Percentiles rank a stretch among this genome's conserved stretches.
phyloP scores from a whole-genome alignment of 257 asterid genomes.

The Capsicum rhomboideum region DNA sequence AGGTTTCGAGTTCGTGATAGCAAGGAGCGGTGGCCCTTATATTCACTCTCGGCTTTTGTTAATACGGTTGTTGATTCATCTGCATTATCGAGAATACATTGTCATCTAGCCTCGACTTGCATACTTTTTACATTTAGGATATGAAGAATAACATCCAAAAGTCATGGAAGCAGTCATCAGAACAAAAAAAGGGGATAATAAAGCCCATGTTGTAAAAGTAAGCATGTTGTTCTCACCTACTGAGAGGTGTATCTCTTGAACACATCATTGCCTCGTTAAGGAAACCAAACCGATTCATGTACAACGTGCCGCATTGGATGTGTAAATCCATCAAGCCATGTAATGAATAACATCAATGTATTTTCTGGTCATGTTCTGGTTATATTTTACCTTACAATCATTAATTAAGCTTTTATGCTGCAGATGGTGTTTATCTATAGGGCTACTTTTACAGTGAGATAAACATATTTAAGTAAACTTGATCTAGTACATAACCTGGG shows the following conservation, averaged over 20 bases:
- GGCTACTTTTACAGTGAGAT: neutral
- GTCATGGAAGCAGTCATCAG: neutral
- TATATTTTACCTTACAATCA: neutral
- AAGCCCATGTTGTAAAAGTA: neutral
- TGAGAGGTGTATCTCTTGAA: neutral
- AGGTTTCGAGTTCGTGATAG: slow-evolving; percentile 76
- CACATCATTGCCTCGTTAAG: neutral
- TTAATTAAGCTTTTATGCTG: neutral
- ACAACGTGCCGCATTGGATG: neutral
- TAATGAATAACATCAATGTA: neutral
- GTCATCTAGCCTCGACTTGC: neutral
- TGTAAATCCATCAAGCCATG: neutral
- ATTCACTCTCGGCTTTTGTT: slow-evolving; percentile 81
- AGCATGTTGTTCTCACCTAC: neutral
- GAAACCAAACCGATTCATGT: neutral
- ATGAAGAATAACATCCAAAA: neutral
- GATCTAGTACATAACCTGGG: neutral
- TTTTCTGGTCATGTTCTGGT: neutral
- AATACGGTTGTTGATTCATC: slow-evolving; percentile 85
- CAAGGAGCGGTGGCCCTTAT: slow-evolving; percentile 83
- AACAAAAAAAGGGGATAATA: neutral
- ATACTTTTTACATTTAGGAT: neutral
- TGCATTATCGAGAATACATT: slow-evolving; percentile 25
- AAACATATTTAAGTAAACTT: neutral
- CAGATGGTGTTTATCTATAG: neutral